A percentile compares a stretch with the other conserved stretches of the same genome.
These are phyloP conservation scores for Pseudopediastrum boryanum DNA, from an alignment of 139 green algal species.

Conservation along the genomic window DNA sequence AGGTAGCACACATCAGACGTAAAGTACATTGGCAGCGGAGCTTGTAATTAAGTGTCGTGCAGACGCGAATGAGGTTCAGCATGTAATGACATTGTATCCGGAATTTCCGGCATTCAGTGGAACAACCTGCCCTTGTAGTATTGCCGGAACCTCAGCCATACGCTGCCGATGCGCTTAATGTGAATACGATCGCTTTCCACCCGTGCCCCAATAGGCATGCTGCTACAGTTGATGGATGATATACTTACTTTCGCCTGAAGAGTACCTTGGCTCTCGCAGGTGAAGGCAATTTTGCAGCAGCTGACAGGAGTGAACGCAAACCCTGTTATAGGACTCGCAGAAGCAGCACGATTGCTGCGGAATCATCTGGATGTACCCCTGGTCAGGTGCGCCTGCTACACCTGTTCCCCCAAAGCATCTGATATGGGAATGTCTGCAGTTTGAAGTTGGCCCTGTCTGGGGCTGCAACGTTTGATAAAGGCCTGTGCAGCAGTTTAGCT, in stretches of 20 bases:
- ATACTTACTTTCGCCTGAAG: not conserved
- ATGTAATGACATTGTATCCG: not conserved
- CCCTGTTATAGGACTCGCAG: slow-evolving; percentile 58
- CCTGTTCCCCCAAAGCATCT: not conserved
- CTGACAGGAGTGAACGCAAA: slow-evolving; percentile 57
- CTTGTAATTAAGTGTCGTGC: not conserved
- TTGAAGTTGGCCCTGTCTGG: not conserved
- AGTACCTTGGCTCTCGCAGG: slow-evolving; percentile 25
- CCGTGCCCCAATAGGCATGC: not conserved
- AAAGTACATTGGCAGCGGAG: not conserved
- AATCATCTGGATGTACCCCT: slow-evolving; percentile 59
- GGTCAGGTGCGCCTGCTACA: slow-evolving; percentile 42
- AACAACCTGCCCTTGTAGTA: not conserved
- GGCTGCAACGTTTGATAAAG: not conserved
- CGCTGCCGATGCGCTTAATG: not conserved
- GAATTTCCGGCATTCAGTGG: not conserved
- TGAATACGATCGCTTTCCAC: not conserved
- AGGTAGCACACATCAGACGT: too few relatives aligned
- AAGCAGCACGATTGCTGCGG: slow-evolving; percentile 62
- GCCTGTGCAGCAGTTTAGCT: not conserved
- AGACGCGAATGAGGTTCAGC: not conserved
- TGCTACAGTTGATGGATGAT: not conserved
- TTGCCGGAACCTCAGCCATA: not conserved
- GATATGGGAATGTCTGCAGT: not conserved
- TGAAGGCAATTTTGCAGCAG: slow-evolving; percentile 65